These are phyloP conservation scores for Nitzschia putrida DNA, from an alignment of 108 stramenopile genomes.

Conservation along the genomic window DNA sequence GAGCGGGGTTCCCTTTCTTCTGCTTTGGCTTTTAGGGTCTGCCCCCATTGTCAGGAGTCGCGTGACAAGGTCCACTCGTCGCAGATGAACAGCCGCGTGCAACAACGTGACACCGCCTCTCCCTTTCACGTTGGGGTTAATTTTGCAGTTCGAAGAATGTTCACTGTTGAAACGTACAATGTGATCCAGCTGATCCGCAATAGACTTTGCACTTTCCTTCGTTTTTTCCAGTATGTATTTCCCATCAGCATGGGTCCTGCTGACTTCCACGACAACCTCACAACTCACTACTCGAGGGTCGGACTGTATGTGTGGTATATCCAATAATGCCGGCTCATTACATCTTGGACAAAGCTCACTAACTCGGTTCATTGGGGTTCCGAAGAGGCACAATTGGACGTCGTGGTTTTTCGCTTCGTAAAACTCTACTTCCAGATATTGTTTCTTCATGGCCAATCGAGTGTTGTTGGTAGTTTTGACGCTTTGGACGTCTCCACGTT, in stretches of 20 bases:
- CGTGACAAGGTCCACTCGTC: not conserved
- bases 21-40: not conserved
- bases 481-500: not conserved
- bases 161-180: slow-evolving; percentile 8
- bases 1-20: not conserved
- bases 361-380: not conserved
- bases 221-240: not conserved
- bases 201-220: not conserved
- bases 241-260: not conserved
- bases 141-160: not conserved
- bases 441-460: not conserved
- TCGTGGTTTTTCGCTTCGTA: not conserved
- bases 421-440: not conserved
- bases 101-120: not conserved
- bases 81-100: slow-evolving; percentile 10
- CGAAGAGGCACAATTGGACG: not conserved
- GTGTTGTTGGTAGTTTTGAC: not conserved
- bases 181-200: slow-evolving; percentile 2
- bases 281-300: not conserved
- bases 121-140: slow-evolving; percentile 2
- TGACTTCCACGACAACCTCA: slow-evolving; percentile 1
- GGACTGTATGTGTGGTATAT: not conserved
- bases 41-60: slow-evolving; percentile 1
- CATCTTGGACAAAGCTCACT: slow-evolving; percentile 1
- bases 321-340: not conserved